Evolutionary conservation across 805 yeast genomes (phyloP).

Genomic region (Hanseniaspora clermontiae): DNA sequence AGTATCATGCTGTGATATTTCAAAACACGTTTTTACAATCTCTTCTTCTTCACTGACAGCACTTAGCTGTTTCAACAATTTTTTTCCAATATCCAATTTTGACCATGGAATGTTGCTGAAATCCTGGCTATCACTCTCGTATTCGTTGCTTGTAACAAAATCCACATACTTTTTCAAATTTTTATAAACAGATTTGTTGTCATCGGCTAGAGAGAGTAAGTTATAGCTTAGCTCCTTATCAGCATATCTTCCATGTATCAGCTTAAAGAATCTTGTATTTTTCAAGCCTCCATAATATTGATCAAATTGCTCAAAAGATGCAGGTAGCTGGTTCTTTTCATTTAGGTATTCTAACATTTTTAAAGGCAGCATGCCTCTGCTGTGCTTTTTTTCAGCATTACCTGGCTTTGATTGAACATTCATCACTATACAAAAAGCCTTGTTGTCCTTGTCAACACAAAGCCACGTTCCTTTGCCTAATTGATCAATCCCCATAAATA

Average conservation of each 20-base stretch:
- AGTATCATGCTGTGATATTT: background rate
- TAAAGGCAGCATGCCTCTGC: slow-evolving; percentile 38
- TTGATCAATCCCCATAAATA: slow-evolving; percentile 27
- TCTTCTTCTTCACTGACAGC: background rate
- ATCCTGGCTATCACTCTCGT: background rate
- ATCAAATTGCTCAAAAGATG: slow-evolving; percentile 20
- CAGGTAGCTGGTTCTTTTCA: slow-evolving; percentile 17
- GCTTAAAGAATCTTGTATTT: slow-evolving; percentile 26
- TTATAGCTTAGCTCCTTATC: background rate
- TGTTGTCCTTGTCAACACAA: slow-evolving; percentile 49
- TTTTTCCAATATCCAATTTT: background rate
- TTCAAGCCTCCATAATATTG: slow-evolving; percentile 19
- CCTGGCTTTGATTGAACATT: slow-evolving; percentile 35
- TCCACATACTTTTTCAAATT: background rate
- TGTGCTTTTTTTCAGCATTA: slow-evolving; percentile 20
- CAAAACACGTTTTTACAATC: slow-evolving; percentile 1
- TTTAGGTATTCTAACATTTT: slow-evolving; percentile 25
- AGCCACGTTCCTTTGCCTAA: slow-evolving; percentile 85
- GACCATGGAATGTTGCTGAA: background rate
- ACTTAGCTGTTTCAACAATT: background rate
- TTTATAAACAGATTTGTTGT: slow-evolving; percentile 4
- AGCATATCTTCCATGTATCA: slow-evolving; percentile 29
- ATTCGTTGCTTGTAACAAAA: slow-evolving; percentile 4
- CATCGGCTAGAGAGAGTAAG: slow-evolving; percentile 3
- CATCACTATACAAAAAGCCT: slow-evolving; percentile 59